These are phyloP conservation scores for Saccharomycopsis capsularis DNA, from an alignment of 805 yeast genomes.

Conservation along the genomic window DNA sequence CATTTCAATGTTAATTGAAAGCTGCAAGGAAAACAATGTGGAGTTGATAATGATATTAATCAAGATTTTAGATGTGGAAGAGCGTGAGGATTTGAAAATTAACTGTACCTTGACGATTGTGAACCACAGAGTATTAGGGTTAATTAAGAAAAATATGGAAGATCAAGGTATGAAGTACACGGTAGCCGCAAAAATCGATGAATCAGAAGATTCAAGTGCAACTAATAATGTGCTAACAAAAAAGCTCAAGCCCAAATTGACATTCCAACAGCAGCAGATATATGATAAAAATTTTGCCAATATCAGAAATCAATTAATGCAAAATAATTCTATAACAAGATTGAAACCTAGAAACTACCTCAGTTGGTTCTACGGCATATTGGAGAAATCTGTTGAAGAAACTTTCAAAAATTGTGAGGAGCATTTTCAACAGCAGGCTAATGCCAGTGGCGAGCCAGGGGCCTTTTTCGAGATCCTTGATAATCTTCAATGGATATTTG, in stretches of 20 bases:
- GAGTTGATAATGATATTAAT: conserved; percentile 65
- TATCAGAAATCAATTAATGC: conserved; percentile 29
- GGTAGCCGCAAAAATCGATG: conserved; percentile 19
- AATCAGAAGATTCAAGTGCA: background rate
- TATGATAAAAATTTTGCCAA: conserved; percentile 25
- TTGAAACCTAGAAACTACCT: conserved; percentile 51
- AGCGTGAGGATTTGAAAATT: conserved; percentile 63
- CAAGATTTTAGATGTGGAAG: conserved; percentile 75
- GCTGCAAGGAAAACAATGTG: conserved; percentile 59
- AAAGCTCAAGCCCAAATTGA: conserved; percentile 14
- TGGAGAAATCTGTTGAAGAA: conserved; percentile 54
- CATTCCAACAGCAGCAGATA: conserved; percentile 20
- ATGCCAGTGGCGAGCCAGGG: conserved; percentile 8
- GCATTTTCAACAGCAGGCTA: conserved; percentile 38
- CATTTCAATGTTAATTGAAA: conserved; percentile 65
- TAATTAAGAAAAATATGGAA: conserved; percentile 20
- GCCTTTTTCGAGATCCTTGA: conserved; percentile 50
- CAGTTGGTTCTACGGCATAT: conserved; percentile 48
- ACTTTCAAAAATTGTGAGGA: conserved; percentile 62
- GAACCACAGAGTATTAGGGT: conserved; percentile 24
- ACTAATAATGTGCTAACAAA: background rate
- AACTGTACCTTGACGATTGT: conserved; percentile 28
- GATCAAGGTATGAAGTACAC: conserved; percentile 21
- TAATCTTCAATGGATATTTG: conserved; percentile 75
- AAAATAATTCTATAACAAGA: conserved; percentile 37